Evolutionary conservation across 345 rosid species (phyloP).

Genomic region (Populus euphratica): DNA sequence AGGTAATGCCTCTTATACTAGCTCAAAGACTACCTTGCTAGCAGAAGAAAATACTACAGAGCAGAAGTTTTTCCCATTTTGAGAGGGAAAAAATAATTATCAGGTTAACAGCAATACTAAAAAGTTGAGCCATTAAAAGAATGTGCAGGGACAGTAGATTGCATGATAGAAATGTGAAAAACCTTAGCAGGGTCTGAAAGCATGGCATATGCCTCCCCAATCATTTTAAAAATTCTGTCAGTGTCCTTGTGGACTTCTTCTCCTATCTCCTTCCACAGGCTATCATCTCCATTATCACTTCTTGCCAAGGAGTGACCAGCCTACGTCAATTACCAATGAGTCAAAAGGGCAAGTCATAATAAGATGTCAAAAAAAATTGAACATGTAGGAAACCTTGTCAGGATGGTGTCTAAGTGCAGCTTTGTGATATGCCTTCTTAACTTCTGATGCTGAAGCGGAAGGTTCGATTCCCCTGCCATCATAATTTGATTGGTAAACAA

Average conservation of each 20-base stretch:
- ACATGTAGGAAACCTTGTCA: constrained; percentile 68
- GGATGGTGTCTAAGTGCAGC: constrained; percentile 98
- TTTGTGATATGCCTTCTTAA: constrained; percentile 87
- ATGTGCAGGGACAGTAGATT: not conserved
- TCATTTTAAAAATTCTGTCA: constrained; percentile 85
- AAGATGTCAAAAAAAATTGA: not conserved
- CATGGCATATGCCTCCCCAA: constrained; percentile 91
- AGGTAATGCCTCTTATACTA: not conserved
- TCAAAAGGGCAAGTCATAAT: not conserved
- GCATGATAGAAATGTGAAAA: not conserved
- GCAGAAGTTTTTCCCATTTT: not conserved
- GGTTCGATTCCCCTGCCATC: constrained; percentile 72
- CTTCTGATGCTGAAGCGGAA: constrained; percentile 70
- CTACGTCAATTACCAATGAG: constrained; percentile 30
- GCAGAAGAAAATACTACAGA: not conserved
- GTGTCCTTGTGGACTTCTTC: constrained; percentile 83
- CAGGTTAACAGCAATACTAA: not conserved
- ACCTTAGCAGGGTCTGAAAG: constrained; percentile 88
- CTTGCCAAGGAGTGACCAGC: constrained; percentile 79
- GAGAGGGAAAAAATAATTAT: not conserved
- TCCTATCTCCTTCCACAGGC: constrained; percentile 78
- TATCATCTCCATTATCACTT: constrained; percentile 77
- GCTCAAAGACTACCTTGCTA: not conserved
- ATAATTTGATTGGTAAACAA: constrained; percentile 4
- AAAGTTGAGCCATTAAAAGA: not conserved